Conservation (phyloP, 768 basidiomycete genomes). For the Tricholoma hemisulphureum region DNA sequence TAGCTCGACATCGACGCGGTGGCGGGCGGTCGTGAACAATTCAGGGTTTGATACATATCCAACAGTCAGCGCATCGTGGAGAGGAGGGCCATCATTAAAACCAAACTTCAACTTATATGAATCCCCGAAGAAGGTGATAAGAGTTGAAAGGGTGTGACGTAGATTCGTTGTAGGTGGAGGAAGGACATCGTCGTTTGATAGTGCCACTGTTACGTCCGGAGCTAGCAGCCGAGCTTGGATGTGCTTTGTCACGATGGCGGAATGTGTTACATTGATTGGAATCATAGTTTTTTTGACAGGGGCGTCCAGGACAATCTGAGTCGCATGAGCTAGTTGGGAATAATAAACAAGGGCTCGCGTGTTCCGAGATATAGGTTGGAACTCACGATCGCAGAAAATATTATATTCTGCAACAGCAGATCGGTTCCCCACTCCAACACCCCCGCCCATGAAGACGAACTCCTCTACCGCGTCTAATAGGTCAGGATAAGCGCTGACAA, state of each 20-base stretch:
- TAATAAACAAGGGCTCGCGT: not conserved
- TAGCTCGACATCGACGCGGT: constrained; percentile 82
- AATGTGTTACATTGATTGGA: constrained; percentile 87
- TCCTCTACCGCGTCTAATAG: constrained; percentile 58
- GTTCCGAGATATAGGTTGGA: not conserved
- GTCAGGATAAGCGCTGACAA: constrained; percentile 55
- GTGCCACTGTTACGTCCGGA: constrained; percentile 22
- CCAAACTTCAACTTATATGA: constrained; percentile 72
- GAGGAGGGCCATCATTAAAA: constrained; percentile 83
- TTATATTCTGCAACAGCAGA: constrained; percentile 83
- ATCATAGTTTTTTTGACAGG: constrained; percentile 74
- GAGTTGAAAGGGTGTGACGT: constrained; percentile 69
- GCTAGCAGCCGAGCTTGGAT: constrained; percentile 55
- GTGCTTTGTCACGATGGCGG: constrained; percentile 64
- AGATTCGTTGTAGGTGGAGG: constrained; percentile 45
- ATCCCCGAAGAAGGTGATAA: constrained; percentile 72
- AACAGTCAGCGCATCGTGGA: constrained; percentile 84
- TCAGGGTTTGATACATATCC: constrained; percentile 72
- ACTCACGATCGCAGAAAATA: constrained; percentile 77
- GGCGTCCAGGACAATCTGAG: constrained; percentile 74
- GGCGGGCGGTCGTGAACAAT: constrained; percentile 60
- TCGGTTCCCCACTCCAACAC: constrained; percentile 78
- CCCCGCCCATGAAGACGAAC: constrained; percentile 91
- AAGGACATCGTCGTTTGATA: constrained; percentile 21
- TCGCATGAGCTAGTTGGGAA: constrained; percentile 61